Evolutionary conservation across 345 rosid species (phyloP).

Genomic region (Lagerstroemia speciosa): DNA sequence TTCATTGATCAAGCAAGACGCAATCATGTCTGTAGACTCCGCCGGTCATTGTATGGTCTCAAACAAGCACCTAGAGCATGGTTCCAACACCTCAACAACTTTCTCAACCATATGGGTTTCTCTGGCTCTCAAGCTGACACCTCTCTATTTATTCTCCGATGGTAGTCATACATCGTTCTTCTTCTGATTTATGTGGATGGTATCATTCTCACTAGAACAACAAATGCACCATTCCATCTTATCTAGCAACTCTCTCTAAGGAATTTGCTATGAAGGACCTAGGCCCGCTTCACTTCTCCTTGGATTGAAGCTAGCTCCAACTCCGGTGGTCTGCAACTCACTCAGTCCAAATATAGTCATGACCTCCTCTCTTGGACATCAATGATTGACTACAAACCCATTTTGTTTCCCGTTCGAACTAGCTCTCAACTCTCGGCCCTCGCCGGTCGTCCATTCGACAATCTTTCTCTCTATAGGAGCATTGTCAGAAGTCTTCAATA

Average conservation of each 20-base stretch:
- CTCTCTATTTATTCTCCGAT: not conserved
- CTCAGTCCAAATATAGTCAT: not conserved
- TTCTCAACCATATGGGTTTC: not conserved
- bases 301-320: not conserved
- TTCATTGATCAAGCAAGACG: too few species aligned
- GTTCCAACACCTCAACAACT: not conserved
- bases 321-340: not conserved
- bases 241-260: not conserved
- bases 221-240: not conserved
- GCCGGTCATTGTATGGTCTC: not conserved
- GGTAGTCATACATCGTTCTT: not conserved
- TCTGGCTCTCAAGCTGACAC: not conserved
- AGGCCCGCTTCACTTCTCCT: not conserved
- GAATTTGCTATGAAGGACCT: not conserved
- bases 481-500: too few species aligned
- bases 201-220: not conserved
- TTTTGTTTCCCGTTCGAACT: not conserved
- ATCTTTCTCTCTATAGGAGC: not conserved
- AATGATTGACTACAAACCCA: not conserved
- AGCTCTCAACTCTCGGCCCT: not conserved
- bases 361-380: not conserved
- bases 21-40: not conserved
- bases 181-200: not conserved
- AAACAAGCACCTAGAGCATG: too few species aligned
- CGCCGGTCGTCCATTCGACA: not conserved